Evolutionary conservation across 78 protist genomes (phyloP), one percentile per base, ranked within the genome.

Genomic region (Polysphondylium violaceum): DNA sequence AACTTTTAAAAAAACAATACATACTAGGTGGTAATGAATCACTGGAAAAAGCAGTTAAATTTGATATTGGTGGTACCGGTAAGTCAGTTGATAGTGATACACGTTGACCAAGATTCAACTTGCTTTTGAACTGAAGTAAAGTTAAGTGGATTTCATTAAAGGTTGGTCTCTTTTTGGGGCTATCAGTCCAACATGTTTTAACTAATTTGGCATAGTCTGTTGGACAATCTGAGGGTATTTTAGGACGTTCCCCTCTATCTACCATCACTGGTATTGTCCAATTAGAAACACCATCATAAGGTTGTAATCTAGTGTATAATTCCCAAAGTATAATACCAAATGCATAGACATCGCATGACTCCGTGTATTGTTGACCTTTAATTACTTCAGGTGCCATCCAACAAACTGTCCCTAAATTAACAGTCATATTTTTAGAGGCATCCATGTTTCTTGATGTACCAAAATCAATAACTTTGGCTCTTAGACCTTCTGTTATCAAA

Each of bases 381-480:
- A 88, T 76, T 19, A 73, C 53, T 47, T 88, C 94, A 12, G 94
- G 94, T 50, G 87, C 76, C 94, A 88, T 88, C 75, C 86, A 88
- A 33, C 76, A 69, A 2, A 61, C 29, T 0, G 88, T 78, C n/a
- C 79, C 87, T 21, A 78, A 25, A 88, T 75, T 73, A 23, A 75
- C 23, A 25, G 79, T 78, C 94, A 88, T 76, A 23, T 74, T 81
- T 47, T 83, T 81, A 9, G 72, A 27, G 3, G 44, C 11, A 59
- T 88, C 94, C 1, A 72, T 63, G 14, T 61, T 25, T 64, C 83
- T 38, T 40, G 68, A 25, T 0, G 89, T 72, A 38, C 94, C 94
- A 60, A 88, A 88, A 67, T 88, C 94, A 33, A 88, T 88, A 1
- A 88, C 87, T 38, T 88, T 88, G 11, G 72, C 86, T 3, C 74